Evolutionary conservation across 805 yeast species (phyloP).

Genomic region (Suhomyces kilbournensis): DNA sequence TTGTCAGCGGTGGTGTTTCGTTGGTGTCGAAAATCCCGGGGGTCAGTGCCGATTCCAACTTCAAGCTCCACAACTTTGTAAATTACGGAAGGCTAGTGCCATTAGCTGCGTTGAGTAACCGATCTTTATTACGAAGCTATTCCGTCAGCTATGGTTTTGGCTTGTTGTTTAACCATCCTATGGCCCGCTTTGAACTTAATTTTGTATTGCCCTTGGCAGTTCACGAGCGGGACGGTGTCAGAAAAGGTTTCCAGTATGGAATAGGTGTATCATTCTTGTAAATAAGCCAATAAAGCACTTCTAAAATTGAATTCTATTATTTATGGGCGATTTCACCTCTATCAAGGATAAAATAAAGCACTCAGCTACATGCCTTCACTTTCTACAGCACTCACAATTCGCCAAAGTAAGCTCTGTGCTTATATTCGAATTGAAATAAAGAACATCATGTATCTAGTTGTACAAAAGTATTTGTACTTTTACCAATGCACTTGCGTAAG

Average conservation of each 20-base stretch:
- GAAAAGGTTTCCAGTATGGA: slow-evolving; percentile 59
- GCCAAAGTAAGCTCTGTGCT: too few species aligned
- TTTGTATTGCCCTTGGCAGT: slow-evolving; percentile 49
- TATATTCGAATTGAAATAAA: too few species aligned
- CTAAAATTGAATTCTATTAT: too few species aligned
- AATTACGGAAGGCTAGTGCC: slow-evolving; percentile 46
- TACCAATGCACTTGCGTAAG: too few species aligned
- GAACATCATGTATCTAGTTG: too few species aligned
- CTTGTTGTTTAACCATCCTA: slow-evolving; percentile 51
- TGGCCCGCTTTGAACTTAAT: slow-evolving; percentile 57
- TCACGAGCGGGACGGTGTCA: slow-evolving; percentile 42
- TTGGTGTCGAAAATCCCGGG: slow-evolving; percentile 43
- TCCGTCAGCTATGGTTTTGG: slow-evolving; percentile 49
- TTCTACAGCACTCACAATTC: too few species aligned
- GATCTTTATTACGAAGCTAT: slow-evolving; percentile 14
- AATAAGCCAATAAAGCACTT: too few species aligned
- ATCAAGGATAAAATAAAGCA: too few species aligned
- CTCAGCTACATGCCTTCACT: too few species aligned
- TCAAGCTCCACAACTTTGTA: slow-evolving; percentile 47
- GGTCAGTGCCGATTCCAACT: slow-evolving; percentile 39
- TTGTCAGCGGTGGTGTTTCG: slow-evolving; percentile 45
- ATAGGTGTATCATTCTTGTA: slow-evolving; percentile 57
- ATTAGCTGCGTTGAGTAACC: slow-evolving; percentile 2
- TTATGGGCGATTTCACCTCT: too few species aligned
- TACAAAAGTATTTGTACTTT: too few species aligned